phyloP scores from a whole-genome alignment of 2,329 filamentous ascomycete species.

The Nemania abortiva region DNA sequence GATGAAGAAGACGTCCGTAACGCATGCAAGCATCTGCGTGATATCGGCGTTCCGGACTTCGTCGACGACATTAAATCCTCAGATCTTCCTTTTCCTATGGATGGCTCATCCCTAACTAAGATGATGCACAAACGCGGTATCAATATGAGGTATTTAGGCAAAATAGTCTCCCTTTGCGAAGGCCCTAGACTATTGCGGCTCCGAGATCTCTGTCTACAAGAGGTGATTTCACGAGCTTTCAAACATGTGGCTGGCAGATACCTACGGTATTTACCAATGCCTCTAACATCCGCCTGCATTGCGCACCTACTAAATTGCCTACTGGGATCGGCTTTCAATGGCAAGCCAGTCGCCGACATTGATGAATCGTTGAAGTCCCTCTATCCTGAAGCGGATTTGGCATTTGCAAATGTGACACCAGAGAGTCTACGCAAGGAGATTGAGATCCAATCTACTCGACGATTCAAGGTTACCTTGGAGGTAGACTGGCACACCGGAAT shows the following conservation, averaged over 20 bases:
- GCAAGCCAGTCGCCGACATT: slow-evolving; percentile 81
- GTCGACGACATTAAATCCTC: slow-evolving; percentile 89
- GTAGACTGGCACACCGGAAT: slow-evolving; percentile 74
- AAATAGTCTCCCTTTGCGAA: slow-evolving; percentile 77
- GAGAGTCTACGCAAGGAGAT: slow-evolving; percentile 77
- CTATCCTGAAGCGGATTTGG: slow-evolving; percentile 84
- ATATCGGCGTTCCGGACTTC: slow-evolving; percentile 84
- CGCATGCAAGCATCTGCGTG: slow-evolving; percentile 81
- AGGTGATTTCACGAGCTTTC: slow-evolving; percentile 95
- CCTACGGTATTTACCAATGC: slow-evolving; percentile 81
- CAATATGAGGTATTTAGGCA: slow-evolving; percentile 95
- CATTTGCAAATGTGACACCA: slow-evolving; percentile 83
- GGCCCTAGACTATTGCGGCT: slow-evolving; percentile 82
- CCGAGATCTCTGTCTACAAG: slow-evolving; percentile 81
- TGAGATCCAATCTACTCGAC: slow-evolving; percentile 74
- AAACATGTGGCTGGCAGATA: slow-evolving; percentile 90
- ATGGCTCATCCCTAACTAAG: slow-evolving; percentile 89
- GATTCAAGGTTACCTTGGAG: slow-evolving; percentile 82
- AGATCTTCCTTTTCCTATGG: slow-evolving; percentile 98
- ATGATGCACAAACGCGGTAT: slow-evolving; percentile 97
- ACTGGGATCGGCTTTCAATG: slow-evolving; percentile 80
- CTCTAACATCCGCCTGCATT: slow-evolving; percentile 82
- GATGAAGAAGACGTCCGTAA: slow-evolving; percentile 91
- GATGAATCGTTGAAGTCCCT: slow-evolving; percentile 79
- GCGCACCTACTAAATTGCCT: slow-evolving; percentile 95